Evolutionary conservation across 2,329 filamentous ascomycete species (phyloP), one percentile per base, ranked within the genome.

Genomic region (Piedraia hortae): DNA sequence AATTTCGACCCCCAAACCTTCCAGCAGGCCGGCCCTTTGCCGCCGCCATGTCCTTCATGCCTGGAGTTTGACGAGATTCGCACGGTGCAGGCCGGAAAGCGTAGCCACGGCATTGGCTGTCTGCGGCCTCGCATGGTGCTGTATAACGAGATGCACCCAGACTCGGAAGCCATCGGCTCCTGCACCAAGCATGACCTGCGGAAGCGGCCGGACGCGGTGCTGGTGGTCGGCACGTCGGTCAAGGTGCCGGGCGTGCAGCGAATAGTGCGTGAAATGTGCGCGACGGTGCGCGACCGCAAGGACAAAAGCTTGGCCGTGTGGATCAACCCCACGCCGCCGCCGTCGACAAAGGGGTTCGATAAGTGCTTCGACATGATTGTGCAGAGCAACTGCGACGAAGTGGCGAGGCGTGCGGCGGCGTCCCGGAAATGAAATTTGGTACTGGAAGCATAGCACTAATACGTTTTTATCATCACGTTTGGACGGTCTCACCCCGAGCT

Each of bases 111-210:
- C 1, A 72, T 97, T 35, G 85, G 85, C 18, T 66, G 74, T 28
- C 51, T 97, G 30, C 65, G 85, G 11, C 85, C 85, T 11, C 64
- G 85, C 26, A 91, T 97, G 52, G 82, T 93, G 4, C 58, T 97
- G 6, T 97, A 97, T 51, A 91, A 93, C 42, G 85, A 97, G 44
- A 71, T 75, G 42, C 91, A 93, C 40, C 85, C 85, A 0, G 85
- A 97, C 32, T 77, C 85, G 33, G 82, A 91, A 34, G 82, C 85
- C 8, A 97, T 97, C 42, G 80, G 82, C 19, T 74, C 74, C 11
- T 80, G 90, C 18, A 77, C 80, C 22, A 66, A 65, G 31, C 69
- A 80, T 4, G 85, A 97, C 42, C 52, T 93, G 26, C 71, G 77
- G 28, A 62, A 69, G 18, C 61, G 78, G 16, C 82, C 85, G 0